Percentiles rank a stretch among this genome's conserved stretches.
Evolutionary conservation across 208 protist species (phyloP).

Genomic region (Crithidia bombi): DNA sequence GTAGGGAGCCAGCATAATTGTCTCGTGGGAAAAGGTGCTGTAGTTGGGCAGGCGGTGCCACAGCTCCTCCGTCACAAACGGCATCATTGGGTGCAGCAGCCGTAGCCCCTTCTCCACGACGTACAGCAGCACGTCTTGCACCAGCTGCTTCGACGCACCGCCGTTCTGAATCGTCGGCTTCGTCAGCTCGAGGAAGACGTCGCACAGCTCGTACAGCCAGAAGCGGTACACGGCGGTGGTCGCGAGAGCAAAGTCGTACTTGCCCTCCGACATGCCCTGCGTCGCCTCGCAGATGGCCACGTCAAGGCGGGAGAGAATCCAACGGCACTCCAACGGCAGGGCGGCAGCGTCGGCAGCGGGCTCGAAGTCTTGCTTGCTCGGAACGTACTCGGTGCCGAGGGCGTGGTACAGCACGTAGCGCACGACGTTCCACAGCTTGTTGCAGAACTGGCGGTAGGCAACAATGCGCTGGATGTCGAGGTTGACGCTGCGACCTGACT

Average conservation of each 20-base stretch:
- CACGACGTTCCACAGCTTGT: slow-evolving; percentile 99
- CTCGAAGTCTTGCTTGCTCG: slow-evolving; percentile 53
- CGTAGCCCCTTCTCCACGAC: slow-evolving; percentile 94
- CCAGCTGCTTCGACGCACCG: slow-evolving; percentile 73
- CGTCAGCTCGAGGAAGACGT: slow-evolving; percentile 96
- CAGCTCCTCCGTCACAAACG: slow-evolving; percentile 99
- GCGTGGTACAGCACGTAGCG: slow-evolving; percentile 95
- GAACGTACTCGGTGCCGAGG: slow-evolving; percentile 80
- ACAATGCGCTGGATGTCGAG: slow-evolving; percentile 98
- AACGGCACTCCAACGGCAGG: slow-evolving; percentile 93
- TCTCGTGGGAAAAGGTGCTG: slow-evolving; percentile 67
- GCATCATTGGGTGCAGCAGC: slow-evolving; percentile 99
- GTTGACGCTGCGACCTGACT: slow-evolving; percentile 96
- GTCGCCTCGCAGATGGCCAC: slow-evolving; percentile 75
- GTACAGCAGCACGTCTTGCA: slow-evolving; percentile 92
- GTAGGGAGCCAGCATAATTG: slow-evolving; percentile 92
- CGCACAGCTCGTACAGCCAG: slow-evolving; percentile 98
- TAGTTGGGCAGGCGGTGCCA: slow-evolving; percentile 96
- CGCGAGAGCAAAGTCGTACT: slow-evolving; percentile 93
- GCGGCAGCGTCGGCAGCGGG: slow-evolving; percentile 34
- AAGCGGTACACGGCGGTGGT: slow-evolving; percentile 96
- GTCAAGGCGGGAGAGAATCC: slow-evolving; percentile 96
- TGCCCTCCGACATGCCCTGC: slow-evolving; percentile 66
- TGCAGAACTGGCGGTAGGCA: slow-evolving; percentile 98
- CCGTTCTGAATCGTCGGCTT: slow-evolving; percentile 92